Base-by-base conservation (phyloP, 2,329 filamentous ascomycete species). In the Ophiostoma ulmi region DNA sequence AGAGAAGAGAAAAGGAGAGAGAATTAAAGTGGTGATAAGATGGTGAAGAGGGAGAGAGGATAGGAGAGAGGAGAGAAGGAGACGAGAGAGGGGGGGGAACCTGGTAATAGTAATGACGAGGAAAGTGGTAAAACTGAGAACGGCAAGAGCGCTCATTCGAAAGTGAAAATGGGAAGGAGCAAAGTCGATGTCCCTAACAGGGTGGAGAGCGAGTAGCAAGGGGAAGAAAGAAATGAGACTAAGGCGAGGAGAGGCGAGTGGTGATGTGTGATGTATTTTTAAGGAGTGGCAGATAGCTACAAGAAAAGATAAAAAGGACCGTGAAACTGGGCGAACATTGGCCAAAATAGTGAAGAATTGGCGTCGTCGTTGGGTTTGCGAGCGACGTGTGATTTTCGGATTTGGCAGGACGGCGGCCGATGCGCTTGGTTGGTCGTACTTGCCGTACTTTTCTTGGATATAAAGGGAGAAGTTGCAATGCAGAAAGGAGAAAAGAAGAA, bases 211-310 rank as follows among this genome's bases (percentile, higher is more conserved):
- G 22, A 65, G 26, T 58, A 58, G 22, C 20, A 64, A 65, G 38
- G 58, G 68, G 55, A 48, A 48, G 38, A 69, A 35, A 31, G 39
- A 52, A 65, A 65, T 36, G 61, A 65, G 61, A 65, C 63, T 65
- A 65, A 65, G n/a, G 70, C 48, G 61, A 71, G 26, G 66, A 70
- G 65, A 55, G 55, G 58, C 35, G 64, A 71, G 61, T 68, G 65
- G 52, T 31, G 63, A 61, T 20, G 64, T 39, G 64, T 44, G 41
- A 55, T 44, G 69, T 38, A 41, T 35, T 35, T 58, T 36, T 38
- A 10, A 31, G 65, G 26, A 52, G 26, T 58, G 41, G 35, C 39
- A 61, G 69, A 70, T 41, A 67, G 52, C 52, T 31, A 11, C 17
- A 8, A 63, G 8, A 63, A 5, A 38, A n/a, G 35, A 39, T 14